phyloP scores from a whole-genome alignment of 768 basidiomycete species.

The Naganishia kalamii region DNA sequence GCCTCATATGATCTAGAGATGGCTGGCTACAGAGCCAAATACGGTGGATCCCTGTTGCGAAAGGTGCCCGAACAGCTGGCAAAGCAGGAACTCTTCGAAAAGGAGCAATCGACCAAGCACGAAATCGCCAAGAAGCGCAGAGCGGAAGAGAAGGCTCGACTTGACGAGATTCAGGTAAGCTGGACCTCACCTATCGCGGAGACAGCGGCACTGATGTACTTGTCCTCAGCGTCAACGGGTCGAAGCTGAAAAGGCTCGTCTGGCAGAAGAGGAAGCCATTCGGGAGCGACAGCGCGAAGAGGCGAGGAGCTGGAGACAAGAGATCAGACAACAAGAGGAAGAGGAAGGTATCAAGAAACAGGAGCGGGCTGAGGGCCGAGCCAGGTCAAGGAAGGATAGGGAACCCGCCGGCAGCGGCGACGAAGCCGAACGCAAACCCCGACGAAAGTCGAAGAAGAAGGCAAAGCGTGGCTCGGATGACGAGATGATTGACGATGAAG shows the following conservation, averaged over 20 bases:
- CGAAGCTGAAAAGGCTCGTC: conserved; percentile 34
- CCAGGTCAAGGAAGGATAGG: conserved; percentile 18
- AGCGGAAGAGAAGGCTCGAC: conserved; percentile 68
- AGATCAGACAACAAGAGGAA: conserved; percentile 47
- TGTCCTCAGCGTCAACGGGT: conserved; percentile 34
- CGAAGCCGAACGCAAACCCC: conserved; percentile 29
- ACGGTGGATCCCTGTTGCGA: conserved; percentile 78
- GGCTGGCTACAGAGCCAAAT: conserved; percentile 80
- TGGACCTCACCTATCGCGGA: background rate
- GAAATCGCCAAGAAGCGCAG: conserved; percentile 45
- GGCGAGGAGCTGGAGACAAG: conserved; percentile 60
- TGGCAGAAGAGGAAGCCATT: conserved; percentile 59
- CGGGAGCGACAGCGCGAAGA: conserved; percentile 18
- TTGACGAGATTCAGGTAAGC: conserved; percentile 49
- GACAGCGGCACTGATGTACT: background rate
- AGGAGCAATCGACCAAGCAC: conserved; percentile 22
- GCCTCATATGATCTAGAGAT: conserved; percentile 81
- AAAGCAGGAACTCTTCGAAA: conserved; percentile 59
- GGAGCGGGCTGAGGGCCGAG: conserved; percentile 12
- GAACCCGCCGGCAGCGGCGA: conserved; percentile 23
- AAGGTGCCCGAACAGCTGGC: conserved; percentile 77
- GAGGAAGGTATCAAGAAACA: conserved; percentile 21
- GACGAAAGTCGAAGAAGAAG: conserved; percentile 23
- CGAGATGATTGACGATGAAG: conserved; percentile 57
- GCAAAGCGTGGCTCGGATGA: conserved; percentile 41